Base-by-base conservation (phyloP, 129 eudicot genomes). In the Tanacetum coccineum region DNA sequence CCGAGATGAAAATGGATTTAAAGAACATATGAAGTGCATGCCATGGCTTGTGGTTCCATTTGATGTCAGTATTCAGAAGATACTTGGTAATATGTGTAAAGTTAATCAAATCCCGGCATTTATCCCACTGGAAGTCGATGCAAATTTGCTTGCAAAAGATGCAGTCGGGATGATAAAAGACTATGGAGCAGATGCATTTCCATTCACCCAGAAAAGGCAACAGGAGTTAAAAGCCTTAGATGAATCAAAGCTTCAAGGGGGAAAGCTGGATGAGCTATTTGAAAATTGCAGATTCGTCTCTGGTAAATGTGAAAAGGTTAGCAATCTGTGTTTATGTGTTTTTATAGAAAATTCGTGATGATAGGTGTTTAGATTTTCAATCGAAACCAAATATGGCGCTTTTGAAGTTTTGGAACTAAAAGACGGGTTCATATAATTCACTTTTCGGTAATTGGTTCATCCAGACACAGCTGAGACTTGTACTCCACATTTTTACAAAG, bases 21-120 rank as follows among this genome's bases (percentile, higher is more conserved):
- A 67, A 57, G 81, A 75, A 32, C 87, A 82, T 74, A 55, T 62
- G 15, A 74, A 71, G 69, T 57, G 51, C 70, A 82, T 82, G 87
- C 87, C 87, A 25, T 82, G 87, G 87, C 83, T 79, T 66, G 76
- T 78, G 59, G 76, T 79, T 67, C 87, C 87, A 0, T 82, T 78
- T 12, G 51, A 79, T 53, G 47, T 70, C 22, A 62, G 44, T 21
- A 44, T 75, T 46, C 76, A 82, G 45, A 74, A 66, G 61, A 46
- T 42, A 22, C 53, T 82, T 32, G 73, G 79, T 66, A 52, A 72
- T 11, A 15, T 61, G 6, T 82, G 64, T 66, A 57, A 79, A 61
- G 81, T 82, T 51, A 45, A 66, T 67, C 83, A 71, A 14, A 71
- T 82, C 58, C 87, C 87, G 25, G 56, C 74, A 2, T 67, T 82